Evolutionary conservation across 176 grass and related monocot genomes (phyloP).

Genomic region (Elymus sibiricus): DNA sequence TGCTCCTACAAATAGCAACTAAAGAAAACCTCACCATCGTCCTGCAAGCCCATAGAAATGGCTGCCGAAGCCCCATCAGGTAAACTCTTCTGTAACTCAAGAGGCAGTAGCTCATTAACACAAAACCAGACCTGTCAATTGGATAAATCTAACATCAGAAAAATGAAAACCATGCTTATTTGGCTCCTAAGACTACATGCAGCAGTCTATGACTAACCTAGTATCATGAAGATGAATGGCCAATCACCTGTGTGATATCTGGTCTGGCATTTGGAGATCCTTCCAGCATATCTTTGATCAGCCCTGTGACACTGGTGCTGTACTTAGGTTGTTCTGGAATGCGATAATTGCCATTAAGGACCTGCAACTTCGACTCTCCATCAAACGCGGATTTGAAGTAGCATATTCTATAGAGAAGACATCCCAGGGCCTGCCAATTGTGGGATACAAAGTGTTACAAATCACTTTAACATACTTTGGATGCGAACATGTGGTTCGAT

Average conservation of each 20-base stretch:
- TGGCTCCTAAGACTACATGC: slow-evolving; percentile 42
- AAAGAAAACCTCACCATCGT: slow-evolving; percentile 37
- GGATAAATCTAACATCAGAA: slow-evolving; percentile 26
- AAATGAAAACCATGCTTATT: slow-evolving; percentile 23
- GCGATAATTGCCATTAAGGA: slow-evolving; percentile 85
- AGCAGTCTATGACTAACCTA: slow-evolving; percentile 66
- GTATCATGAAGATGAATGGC: slow-evolving; percentile 52
- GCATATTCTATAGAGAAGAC: slow-evolving; percentile 87
- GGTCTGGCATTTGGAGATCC: slow-evolving; percentile 65
- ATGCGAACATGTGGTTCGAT: not conserved
- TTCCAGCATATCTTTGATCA: slow-evolving; percentile 80
- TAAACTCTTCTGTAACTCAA: slow-evolving; percentile 68
- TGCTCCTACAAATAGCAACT: slow-evolving; percentile 18
- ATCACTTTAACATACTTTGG: not conserved
- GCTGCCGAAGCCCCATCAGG: slow-evolving; percentile 48
- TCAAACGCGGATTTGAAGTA: slow-evolving; percentile 89
- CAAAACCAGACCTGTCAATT: slow-evolving; percentile 69
- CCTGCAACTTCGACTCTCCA: slow-evolving; percentile 87
- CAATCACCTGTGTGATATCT: slow-evolving; percentile 84
- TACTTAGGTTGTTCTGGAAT: slow-evolving; percentile 79
- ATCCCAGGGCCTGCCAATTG: slow-evolving; percentile 67
- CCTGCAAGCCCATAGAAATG: slow-evolving; percentile 29
- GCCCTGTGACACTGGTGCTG: slow-evolving; percentile 28
- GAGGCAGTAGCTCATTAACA: slow-evolving; percentile 71
- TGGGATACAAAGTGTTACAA: slow-evolving; percentile 11